phyloP scores from a whole-genome alignment of 495 filamentous ascomycete species.

The Trichoderma erinaceum region DNA sequence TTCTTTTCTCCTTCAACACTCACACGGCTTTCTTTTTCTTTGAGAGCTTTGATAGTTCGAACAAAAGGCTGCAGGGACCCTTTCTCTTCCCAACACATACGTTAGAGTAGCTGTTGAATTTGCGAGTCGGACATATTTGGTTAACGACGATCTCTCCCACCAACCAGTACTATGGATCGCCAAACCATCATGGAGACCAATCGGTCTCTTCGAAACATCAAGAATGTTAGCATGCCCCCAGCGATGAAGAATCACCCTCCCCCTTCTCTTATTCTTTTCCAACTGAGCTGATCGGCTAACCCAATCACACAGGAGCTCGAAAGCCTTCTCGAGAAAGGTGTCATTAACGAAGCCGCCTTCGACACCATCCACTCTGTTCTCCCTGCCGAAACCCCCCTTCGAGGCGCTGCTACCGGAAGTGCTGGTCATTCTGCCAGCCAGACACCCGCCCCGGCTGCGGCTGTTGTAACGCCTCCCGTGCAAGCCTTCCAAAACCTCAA shows the following conservation, averaged over 20 bases:
- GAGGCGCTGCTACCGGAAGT: conserved; percentile 29
- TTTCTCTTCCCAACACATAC: not conserved
- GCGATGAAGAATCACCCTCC: not conserved
- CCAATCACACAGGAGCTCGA: conserved; percentile 74
- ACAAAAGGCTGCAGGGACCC: too few species aligned
- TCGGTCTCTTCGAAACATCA: conserved; percentile 78
- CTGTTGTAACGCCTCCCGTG: conserved; percentile 31
- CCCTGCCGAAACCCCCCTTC: conserved; percentile 57
- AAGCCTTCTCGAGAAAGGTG: conserved; percentile 69
- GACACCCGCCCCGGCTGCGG: conserved; percentile 32
- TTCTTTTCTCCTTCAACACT: too few species aligned
- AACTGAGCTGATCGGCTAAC: not conserved
- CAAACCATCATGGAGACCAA: conserved; percentile 56
- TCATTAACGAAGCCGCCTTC: conserved; percentile 66
- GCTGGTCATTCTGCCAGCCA: conserved; percentile 20
- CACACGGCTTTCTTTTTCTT: too few species aligned
- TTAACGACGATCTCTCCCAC: not conserved
- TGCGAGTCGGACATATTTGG: not conserved
- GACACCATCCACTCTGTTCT: conserved; percentile 66
- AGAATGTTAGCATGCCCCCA: conserved; percentile 50
- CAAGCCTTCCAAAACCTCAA: conserved; percentile 38
- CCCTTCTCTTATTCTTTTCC: not conserved
- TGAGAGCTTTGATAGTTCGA: too few species aligned
- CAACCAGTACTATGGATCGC: conserved; percentile 34
- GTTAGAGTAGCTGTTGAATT: not conserved